Percentiles rank a stretch among this genome's conserved stretches.
Conservation (phyloP, 1,139 yeast species). For the Magnusiomyces clavatus region DNA sequence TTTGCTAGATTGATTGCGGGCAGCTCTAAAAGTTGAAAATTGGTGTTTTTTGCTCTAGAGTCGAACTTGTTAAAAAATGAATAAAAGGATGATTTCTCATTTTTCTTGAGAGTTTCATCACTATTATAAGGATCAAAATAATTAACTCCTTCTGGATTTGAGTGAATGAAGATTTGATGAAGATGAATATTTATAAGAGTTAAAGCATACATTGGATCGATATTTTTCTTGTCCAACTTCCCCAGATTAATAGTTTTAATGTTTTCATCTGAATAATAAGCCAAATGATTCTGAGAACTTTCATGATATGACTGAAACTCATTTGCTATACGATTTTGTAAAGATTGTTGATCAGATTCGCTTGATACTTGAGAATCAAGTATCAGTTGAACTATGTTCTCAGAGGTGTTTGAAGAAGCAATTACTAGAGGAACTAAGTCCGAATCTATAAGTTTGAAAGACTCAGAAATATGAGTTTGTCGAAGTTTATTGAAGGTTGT, state of each 20-base stretch:
- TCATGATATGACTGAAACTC: no score
- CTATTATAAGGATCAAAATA: constrained; percentile 17
- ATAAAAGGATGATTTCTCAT: constrained; percentile 19
- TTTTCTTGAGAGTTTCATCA: constrained; percentile 22
- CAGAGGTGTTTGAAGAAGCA: no score
- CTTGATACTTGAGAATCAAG: constrained; percentile 5
- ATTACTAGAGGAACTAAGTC: constrained; percentile 16
- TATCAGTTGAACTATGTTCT: no score
- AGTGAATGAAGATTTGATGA: constrained; percentile 7
- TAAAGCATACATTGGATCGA: constrained; percentile 15
- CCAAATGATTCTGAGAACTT: constrained; percentile 18
- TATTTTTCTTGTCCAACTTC: constrained; percentile 19
- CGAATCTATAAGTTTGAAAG: constrained; percentile 14
- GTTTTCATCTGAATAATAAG: constrained; percentile 19
- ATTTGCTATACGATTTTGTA: neutral
- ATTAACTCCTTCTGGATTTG: constrained; percentile 10
- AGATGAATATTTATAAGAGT: constrained; percentile 9
- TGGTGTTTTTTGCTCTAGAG: constrained; percentile 16
- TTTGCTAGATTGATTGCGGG: constrained; percentile 23
- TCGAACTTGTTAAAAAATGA: constrained; percentile 9
- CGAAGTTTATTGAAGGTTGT: constrained; percentile 13
- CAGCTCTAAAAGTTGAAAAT: constrained; percentile 15
- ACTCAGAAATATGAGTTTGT: constrained; percentile 14
- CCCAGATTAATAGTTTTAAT: constrained; percentile 15
- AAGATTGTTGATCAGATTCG: constrained; percentile 7